phyloP scores from a whole-genome alignment of 495 filamentous ascomycete species.

The Neurospora sp. region DNA sequence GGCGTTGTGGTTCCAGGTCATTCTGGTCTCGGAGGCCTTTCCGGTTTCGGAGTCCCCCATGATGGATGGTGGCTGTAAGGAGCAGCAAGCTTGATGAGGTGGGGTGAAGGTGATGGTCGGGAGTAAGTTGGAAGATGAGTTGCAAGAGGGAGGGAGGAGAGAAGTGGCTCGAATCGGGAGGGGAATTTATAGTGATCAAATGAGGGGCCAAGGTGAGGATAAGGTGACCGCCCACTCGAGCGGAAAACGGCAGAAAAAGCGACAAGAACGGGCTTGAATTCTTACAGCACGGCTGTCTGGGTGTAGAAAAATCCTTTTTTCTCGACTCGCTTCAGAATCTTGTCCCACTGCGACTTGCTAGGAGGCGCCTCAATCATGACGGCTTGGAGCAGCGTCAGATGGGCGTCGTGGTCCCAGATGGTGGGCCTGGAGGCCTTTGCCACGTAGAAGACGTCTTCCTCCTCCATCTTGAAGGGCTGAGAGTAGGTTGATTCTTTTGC shows the following conservation, averaged over 20 bases:
- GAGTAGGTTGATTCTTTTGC: background rate
- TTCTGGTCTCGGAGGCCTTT: slow-evolving; percentile 2
- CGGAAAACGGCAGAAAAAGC: background rate
- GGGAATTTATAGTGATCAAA: background rate
- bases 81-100: too few relatives aligned
- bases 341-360: slow-evolving; percentile 11
- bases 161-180: background rate
- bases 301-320: too few relatives aligned
- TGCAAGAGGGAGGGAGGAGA: background rate
- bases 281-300: slow-evolving; percentile 20
- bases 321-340: slow-evolving; percentile 12
- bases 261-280: background rate
- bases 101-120: background rate
- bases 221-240: background rate
- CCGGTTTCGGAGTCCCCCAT: slow-evolving; percentile 1
- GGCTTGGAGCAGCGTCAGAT: slow-evolving; percentile 22
- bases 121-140: background rate
- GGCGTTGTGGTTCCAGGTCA: slow-evolving; percentile 22
- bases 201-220: background rate
- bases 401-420: slow-evolving; percentile 25
- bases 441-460: background rate
- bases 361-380: slow-evolving; percentile 15
- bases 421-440: slow-evolving; percentile 17
- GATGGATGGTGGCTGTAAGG: background rate
- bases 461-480: background rate